phyloP scores from a whole-genome alignment of 139 green algal species.

The Bryopsis sp. region DNA sequence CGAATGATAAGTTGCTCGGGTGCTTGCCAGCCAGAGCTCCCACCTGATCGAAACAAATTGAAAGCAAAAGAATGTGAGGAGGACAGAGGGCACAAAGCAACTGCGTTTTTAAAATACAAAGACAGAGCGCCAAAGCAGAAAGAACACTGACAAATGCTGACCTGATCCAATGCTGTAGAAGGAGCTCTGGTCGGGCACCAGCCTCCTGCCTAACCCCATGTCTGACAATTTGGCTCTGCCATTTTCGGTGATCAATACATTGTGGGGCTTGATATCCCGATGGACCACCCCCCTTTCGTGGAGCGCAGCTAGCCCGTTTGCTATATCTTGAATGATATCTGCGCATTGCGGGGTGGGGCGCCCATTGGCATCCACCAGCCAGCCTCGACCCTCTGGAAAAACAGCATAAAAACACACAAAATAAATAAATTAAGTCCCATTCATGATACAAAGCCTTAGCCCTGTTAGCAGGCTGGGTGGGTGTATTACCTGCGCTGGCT shows the following conservation, averaged over 20 bases:
- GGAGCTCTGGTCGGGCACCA: conserved; percentile 67
- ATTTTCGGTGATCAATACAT: conserved; percentile 79
- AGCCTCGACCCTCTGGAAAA: background rate
- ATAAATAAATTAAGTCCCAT: too few species aligned
- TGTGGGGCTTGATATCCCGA: conserved; percentile 85
- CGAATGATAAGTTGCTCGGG: conserved; percentile 81
- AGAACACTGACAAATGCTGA: too few species aligned
- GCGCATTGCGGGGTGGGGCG: conserved; percentile 25
- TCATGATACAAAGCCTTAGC: too few species aligned
- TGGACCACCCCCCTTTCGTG: conserved; percentile 84
- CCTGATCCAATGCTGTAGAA: conserved; percentile 67
- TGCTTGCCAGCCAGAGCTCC: conserved; percentile 92
- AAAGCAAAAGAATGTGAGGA: too few species aligned
- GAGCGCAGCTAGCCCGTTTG: conserved; percentile 62
- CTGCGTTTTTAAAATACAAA: too few species aligned
- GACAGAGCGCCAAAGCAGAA: too few species aligned
- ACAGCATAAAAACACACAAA: too few species aligned
- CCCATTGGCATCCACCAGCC: background rate
- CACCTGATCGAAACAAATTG: conserved; percentile 34
- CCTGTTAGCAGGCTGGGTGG: too few species aligned
- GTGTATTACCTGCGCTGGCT: background rate
- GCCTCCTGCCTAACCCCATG: conserved; percentile 91
- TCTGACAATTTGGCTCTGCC: conserved; percentile 84
- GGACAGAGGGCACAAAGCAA: too few species aligned
- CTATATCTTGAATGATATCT: conserved; percentile 46